Conservation (phyloP, 108 stramenopile species). For the Cyclostephanos invisitatus region DNA sequence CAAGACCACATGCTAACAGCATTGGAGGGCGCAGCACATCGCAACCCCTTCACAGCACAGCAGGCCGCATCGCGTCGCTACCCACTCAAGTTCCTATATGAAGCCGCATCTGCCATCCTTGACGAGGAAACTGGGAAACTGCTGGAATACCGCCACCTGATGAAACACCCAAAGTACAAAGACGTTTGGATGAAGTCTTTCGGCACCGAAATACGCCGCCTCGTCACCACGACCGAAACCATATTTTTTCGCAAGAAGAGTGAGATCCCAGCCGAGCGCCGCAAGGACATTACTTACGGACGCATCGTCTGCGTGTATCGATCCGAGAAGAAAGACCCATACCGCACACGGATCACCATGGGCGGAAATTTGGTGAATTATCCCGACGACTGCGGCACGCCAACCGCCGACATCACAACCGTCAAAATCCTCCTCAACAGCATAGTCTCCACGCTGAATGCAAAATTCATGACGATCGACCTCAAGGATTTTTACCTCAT, state of each 20-base stretch:
- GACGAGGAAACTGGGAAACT: slow-evolving; percentile 25
- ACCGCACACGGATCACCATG: slow-evolving; percentile 33
- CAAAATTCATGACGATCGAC: slow-evolving; percentile 39
- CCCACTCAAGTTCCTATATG: background rate
- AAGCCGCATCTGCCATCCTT: slow-evolving; percentile 3
- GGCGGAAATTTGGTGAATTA: slow-evolving; percentile 34
- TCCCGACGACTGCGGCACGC: slow-evolving; percentile 17
- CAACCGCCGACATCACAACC: slow-evolving; percentile 38
- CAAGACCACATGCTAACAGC: too few relatives aligned
- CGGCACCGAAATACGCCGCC: slow-evolving; percentile 8
- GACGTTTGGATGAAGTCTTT: background rate
- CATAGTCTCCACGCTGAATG: background rate
- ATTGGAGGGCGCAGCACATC: too few relatives aligned
- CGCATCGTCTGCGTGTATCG: slow-evolving; percentile 21
- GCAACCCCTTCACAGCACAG: background rate
- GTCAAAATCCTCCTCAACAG: slow-evolving; percentile 33
- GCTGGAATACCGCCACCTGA: slow-evolving; percentile 22
- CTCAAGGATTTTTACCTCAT: slow-evolving; percentile 49
- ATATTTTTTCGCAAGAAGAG: slow-evolving; percentile 2
- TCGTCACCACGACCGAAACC: slow-evolving; percentile 15
- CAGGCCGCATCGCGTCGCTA: background rate
- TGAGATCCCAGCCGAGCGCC: slow-evolving; percentile 13
- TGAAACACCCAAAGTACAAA: slow-evolving; percentile 12
- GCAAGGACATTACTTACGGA: slow-evolving; percentile 26
- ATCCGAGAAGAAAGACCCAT: slow-evolving; percentile 22